Percentiles rank a stretch among this genome's conserved stretches.
Evolutionary conservation across 371 early-diverging fungal species (phyloP).

Genomic region (Mucor irregularis): DNA sequence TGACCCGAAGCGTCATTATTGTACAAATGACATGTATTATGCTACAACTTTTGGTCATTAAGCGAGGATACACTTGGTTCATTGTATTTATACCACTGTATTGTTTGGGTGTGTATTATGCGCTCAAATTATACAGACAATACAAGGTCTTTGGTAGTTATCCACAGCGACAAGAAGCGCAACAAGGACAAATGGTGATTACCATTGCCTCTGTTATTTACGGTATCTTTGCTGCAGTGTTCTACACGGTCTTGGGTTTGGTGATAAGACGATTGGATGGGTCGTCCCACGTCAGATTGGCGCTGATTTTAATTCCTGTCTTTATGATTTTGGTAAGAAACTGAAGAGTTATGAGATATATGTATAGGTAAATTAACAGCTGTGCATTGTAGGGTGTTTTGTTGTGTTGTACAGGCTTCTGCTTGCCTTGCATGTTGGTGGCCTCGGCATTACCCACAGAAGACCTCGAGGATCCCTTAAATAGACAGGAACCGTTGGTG

Average conservation of each 20-base stretch:
- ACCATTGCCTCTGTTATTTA: slow-evolving; percentile 52
- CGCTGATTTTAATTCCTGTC: slow-evolving; percentile 78
- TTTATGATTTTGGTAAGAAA: slow-evolving; percentile 69
- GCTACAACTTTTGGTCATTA: slow-evolving; percentile 34
- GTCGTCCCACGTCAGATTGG: slow-evolving; percentile 45
- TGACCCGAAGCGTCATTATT: background rate
- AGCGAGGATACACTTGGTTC: slow-evolving; percentile 53
- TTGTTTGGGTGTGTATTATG: slow-evolving; percentile 60
- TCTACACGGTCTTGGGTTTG: slow-evolving; percentile 75
- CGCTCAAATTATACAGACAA: slow-evolving; percentile 46
- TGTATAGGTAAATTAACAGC: background rate
- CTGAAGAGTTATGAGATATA: no score
- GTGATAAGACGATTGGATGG: slow-evolving; percentile 66
- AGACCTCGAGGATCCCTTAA: slow-evolving; percentile 28
- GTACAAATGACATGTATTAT: slow-evolving; percentile 42
- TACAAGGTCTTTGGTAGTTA: slow-evolving; percentile 45
- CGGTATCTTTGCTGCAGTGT: slow-evolving; percentile 50
- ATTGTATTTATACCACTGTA: slow-evolving; percentile 79
- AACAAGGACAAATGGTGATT: slow-evolving; percentile 57
- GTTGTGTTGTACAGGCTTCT: slow-evolving; percentile 75
- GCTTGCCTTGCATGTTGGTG: slow-evolving; percentile 63
- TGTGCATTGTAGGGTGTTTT: slow-evolving; percentile 37
- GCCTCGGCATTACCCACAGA: slow-evolving; percentile 31
- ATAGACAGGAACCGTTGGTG: background rate
- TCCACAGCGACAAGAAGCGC: slow-evolving; percentile 45